phyloP scores from a whole-genome alignment of 176 grass and related monocot genomes.

The Carex littledalei region DNA sequence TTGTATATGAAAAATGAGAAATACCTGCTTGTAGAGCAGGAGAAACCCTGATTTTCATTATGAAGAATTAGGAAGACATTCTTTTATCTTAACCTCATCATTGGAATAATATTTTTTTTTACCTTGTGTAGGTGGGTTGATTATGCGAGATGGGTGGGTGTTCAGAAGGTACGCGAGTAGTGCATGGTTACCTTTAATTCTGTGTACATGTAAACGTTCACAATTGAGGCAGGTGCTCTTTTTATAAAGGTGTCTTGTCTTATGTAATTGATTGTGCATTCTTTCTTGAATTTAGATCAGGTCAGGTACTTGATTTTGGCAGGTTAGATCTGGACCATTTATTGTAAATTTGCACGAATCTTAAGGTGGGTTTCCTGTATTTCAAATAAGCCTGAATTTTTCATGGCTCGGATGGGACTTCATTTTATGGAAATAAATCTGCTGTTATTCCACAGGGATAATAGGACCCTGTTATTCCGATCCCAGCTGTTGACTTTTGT shows the following conservation, averaged over 20 bases:
- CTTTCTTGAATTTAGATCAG: background rate
- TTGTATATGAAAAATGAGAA: background rate
- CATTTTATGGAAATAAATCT: no score
- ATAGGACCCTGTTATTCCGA: no score
- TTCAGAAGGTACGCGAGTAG: slow-evolving; percentile 57
- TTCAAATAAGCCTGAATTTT: no score
- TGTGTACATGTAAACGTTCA: background rate
- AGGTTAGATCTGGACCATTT: no score
- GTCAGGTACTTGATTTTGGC: no score
- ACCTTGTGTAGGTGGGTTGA: slow-evolving; percentile 55
- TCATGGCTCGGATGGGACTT: no score
- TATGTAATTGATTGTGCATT: slow-evolving; percentile 9
- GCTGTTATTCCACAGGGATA: no score
- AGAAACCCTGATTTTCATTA: background rate
- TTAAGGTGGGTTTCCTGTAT: no score
- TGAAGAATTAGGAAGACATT: background rate
- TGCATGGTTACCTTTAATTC: background rate
- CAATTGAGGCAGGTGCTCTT: background rate
- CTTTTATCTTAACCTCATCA: background rate
- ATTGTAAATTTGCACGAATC: no score
- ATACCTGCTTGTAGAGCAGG: background rate
- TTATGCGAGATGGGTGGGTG: slow-evolving; percentile 63
- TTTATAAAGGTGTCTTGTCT: background rate
- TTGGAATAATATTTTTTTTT: background rate
- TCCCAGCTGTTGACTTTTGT: no score